A percentile compares a stretch with the other conserved stretches of the same genome.
These are phyloP conservation scores for Teratosphaeria zuluensis DNA, from an alignment of 2,329 filamentous ascomycete species.

Conservation along the genomic window DNA sequence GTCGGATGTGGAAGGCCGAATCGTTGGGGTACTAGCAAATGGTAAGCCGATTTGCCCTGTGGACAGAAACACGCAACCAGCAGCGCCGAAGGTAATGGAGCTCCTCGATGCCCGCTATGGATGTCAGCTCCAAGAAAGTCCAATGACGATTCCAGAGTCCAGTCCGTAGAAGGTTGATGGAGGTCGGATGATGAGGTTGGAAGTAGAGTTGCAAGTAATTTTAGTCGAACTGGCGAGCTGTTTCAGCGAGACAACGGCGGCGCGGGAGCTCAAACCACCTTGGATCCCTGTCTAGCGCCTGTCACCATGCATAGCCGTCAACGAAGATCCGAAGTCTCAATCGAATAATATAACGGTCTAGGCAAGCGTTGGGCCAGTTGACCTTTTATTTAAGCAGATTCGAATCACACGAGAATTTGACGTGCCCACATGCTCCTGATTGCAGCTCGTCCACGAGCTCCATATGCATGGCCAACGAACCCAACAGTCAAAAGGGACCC, in stretches of 20 bases:
- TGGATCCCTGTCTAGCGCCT: not conserved
- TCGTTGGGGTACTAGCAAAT: not conserved
- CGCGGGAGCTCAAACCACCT: not conserved
- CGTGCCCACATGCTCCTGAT: not conserved
- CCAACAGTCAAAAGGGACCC: too few species aligned
- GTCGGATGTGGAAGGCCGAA: not conserved
- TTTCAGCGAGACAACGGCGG: constrained; percentile 1
- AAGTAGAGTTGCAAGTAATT: not conserved
- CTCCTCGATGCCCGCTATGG: not conserved
- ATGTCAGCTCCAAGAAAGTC: not conserved
- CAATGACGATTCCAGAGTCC: not conserved
- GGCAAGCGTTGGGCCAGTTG: not conserved
- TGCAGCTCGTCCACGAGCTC: not conserved
- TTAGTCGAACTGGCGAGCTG: not conserved
- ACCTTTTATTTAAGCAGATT: not conserved
- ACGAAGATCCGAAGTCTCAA: not conserved
- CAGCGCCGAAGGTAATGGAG: not conserved
- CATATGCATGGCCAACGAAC: not conserved
- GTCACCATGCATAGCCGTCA: not conserved
- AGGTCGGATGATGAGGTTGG: not conserved
- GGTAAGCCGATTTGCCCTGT: not conserved
- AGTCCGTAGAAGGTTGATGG: not conserved
- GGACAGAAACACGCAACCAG: not conserved
- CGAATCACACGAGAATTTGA: not conserved
- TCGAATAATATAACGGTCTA: not conserved